Evolutionary conservation across 352 stramenopile species (phyloP).

Genomic region (Thraustotheca clavata): DNA sequence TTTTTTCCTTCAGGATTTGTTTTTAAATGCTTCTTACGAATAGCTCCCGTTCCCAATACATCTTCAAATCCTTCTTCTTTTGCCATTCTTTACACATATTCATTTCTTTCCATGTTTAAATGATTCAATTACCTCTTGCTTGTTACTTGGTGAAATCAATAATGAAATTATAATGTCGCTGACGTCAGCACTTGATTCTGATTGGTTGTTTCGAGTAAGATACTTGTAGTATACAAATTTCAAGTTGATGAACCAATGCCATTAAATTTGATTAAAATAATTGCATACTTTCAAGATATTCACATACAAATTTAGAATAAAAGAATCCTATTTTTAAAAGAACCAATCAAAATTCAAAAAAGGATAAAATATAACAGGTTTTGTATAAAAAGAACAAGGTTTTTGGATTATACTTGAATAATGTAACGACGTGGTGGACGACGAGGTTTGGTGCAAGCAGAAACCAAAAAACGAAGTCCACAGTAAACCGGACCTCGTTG

Average conservation of each 20-base stretch:
- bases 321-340: background rate
- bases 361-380: background rate
- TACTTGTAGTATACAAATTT: background rate
- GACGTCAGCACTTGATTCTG: background rate
- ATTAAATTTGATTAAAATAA: background rate
- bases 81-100: background rate
- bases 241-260: no score
- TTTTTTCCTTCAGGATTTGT: slow-evolving; percentile 48
- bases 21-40: slow-evolving; percentile 59
- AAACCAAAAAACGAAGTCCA: slow-evolving; percentile 20
- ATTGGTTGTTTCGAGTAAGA: slow-evolving; percentile 6
- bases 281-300: background rate
- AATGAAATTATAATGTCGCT: background rate
- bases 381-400: slow-evolving; percentile 2
- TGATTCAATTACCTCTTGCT: background rate
- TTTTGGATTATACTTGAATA: slow-evolving; percentile 14
- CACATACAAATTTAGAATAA: background rate
- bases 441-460: slow-evolving; percentile 19
- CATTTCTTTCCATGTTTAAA: background rate
- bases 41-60: slow-evolving; percentile 65
- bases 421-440: slow-evolving; percentile 23
- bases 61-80: slow-evolving; percentile 50
- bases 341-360: background rate
- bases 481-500: no score
- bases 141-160: background rate